phyloP scores from a whole-genome alignment of 257 asterid species.

The Nicotiana attenuata region DNA sequence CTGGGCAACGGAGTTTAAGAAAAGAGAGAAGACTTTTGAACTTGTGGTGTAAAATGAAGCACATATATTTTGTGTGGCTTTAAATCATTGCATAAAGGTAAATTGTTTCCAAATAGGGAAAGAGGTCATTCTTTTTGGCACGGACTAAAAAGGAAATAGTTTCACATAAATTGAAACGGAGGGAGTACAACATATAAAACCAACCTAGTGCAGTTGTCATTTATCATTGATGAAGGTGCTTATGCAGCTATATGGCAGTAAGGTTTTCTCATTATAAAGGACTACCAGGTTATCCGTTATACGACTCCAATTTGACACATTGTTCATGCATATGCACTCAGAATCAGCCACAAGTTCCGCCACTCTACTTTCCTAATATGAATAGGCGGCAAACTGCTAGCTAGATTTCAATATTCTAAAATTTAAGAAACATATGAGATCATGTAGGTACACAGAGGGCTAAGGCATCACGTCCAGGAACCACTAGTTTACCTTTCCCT shows the following conservation, averaged over 20 bases:
- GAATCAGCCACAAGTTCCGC: background rate
- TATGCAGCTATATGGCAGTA: background rate
- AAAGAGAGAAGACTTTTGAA: too few species aligned
- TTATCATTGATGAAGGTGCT: background rate
- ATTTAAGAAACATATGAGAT: background rate
- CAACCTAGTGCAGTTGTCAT: background rate
- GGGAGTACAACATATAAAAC: background rate
- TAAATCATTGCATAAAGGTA: too few species aligned
- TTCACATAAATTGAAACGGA: too few species aligned
- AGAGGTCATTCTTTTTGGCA: too few species aligned
- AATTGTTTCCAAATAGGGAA: too few species aligned
- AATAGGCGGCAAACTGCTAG: background rate
- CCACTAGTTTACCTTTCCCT: constrained; percentile 60
- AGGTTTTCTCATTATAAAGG: background rate
- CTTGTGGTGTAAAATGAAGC: too few species aligned
- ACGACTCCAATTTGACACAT: background rate
- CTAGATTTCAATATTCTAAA: background rate
- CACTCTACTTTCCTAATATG: background rate
- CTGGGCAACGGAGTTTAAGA: too few species aligned
- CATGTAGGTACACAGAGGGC: background rate
- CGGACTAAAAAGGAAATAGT: too few species aligned
- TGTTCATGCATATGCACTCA: background rate
- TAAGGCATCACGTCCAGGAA: background rate
- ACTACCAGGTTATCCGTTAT: background rate
- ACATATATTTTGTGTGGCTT: too few species aligned